Evolutionary conservation across 139 green algal genomes (phyloP).

Genomic region (Haematococcus lacustris): DNA sequence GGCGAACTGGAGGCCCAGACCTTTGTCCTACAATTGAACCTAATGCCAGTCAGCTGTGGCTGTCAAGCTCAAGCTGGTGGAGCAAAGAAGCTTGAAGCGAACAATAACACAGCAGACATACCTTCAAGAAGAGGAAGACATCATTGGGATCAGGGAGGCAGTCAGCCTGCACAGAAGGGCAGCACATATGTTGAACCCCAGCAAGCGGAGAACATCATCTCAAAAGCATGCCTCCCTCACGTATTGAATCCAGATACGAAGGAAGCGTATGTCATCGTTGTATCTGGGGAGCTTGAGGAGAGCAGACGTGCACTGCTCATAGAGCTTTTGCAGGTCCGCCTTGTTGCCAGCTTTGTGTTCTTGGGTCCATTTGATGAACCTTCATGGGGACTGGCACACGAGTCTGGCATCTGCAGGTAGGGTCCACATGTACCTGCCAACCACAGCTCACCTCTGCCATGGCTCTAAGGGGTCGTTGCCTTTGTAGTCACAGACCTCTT

Average conservation of each 20-base stretch:
- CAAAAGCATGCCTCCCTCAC: slow-evolving; percentile 54
- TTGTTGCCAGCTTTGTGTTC: slow-evolving; percentile 60
- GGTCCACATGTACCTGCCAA: background rate
- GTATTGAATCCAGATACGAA: slow-evolving; percentile 93
- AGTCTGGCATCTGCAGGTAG: background rate
- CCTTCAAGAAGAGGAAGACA: slow-evolving; percentile 79
- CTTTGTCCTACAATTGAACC: slow-evolving; percentile 40
- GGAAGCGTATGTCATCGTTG: slow-evolving; percentile 73
- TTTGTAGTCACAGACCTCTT: slow-evolving; percentile 56
- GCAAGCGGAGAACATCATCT: background rate
- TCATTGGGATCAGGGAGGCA: slow-evolving; percentile 75
- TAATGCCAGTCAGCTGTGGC: too few species aligned
- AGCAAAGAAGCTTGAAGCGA: background rate
- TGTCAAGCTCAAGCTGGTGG: background rate
- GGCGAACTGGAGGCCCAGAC: slow-evolving; percentile 69
- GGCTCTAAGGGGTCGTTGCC: slow-evolving; percentile 69
- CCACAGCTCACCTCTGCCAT: slow-evolving; percentile 61
- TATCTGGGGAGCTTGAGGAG: slow-evolving; percentile 60
- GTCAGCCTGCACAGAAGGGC: slow-evolving; percentile 55
- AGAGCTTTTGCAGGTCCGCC: slow-evolving; percentile 67
- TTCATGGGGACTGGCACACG: slow-evolving; percentile 36
- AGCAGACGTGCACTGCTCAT: slow-evolving; percentile 74
- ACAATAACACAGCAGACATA: slow-evolving; percentile 4
- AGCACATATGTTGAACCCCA: background rate
- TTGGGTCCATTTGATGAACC: slow-evolving; percentile 87